Conservation (phyloP, 1,284 basidiomycete species). For the Coriolopsis trogii region DNA sequence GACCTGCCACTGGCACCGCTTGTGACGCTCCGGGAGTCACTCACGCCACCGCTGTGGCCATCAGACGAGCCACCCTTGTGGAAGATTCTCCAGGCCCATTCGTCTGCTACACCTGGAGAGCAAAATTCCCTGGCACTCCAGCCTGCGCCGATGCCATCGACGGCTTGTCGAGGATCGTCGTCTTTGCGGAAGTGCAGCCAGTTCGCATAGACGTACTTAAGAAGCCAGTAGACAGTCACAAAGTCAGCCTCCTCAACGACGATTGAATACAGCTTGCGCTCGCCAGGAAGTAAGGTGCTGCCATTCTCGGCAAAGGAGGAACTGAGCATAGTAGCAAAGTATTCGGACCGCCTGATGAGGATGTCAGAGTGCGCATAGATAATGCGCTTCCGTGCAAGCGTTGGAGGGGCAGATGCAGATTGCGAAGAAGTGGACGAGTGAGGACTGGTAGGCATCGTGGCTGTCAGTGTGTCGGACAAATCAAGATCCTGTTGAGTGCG, state of each 20-base stretch:
- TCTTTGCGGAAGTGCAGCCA: conserved; percentile 68
- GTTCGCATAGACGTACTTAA: conserved; percentile 83
- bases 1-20: conserved; percentile 52
- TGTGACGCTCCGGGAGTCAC: conserved; percentile 50
- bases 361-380: conserved; percentile 86
- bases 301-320: conserved; percentile 70
- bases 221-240: conserved; percentile 80
- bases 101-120: conserved; percentile 44
- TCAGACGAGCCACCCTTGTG: conserved; percentile 46
- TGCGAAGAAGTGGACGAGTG: conserved; percentile 44
- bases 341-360: conserved; percentile 72
- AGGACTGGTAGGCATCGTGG: conserved; percentile 32
- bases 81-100: conserved; percentile 75
- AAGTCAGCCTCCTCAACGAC: conserved; percentile 84
- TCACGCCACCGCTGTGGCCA: conserved; percentile 28
- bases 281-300: conserved; percentile 40
- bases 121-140: conserved; percentile 65
- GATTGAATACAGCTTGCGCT: conserved; percentile 65
- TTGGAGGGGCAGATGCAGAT: conserved; percentile 44
- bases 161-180: conserved; percentile 64
- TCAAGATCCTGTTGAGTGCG: conserved; percentile 39
- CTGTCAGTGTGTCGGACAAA: conserved; percentile 27
- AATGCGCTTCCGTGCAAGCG: conserved; percentile 63
- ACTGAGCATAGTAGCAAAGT: conserved; percentile 79
- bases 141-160: conserved; percentile 61